These are phyloP conservation scores for Hortiboletus rubellus DNA, from an alignment of 1,284 basidiomycete genomes.

Conservation along the genomic window DNA sequence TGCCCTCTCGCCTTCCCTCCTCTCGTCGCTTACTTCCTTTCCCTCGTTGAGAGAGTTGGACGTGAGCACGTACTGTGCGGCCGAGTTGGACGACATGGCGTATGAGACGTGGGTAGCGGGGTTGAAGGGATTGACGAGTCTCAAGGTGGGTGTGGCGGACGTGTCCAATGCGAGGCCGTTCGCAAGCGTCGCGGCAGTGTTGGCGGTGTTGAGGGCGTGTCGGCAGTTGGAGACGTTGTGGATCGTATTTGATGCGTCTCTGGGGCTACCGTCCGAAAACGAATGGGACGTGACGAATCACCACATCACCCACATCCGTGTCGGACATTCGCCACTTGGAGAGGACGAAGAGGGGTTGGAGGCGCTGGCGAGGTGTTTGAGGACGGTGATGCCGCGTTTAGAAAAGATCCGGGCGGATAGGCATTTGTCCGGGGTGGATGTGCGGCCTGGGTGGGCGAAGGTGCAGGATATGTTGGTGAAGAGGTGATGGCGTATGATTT, in stretches of 20 bases:
- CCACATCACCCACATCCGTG: conserved; percentile 17
- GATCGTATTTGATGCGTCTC: conserved; percentile 25
- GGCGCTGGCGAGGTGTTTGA: conserved; percentile 15
- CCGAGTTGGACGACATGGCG: conserved; percentile 21
- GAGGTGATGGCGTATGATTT: too few relatives aligned
- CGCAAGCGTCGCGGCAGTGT: conserved; percentile 21
- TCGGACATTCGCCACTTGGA: conserved; percentile 25
- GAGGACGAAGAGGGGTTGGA: conserved; percentile 10
- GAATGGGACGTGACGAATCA: conserved; percentile 24
- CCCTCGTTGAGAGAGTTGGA: conserved; percentile 16
- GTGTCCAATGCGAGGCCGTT: conserved; percentile 21
- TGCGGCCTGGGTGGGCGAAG: too few relatives aligned
- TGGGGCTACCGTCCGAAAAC: conserved; percentile 5
- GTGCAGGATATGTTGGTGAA: too few relatives aligned
- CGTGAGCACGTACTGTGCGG: conserved; percentile 19
- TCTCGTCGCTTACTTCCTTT: conserved; percentile 22
- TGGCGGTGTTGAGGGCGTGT: conserved; percentile 25
- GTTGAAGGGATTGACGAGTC: conserved; percentile 17
- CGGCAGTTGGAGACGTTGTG: conserved; percentile 17
- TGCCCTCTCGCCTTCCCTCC: conserved; percentile 16
- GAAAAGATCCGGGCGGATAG: conserved; percentile 21
- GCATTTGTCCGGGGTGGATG: conserved; percentile 1
- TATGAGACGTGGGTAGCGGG: conserved; percentile 14
- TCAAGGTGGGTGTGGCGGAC: conserved; percentile 28
- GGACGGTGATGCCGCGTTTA: conserved; percentile 21